phyloP scores from a whole-genome alignment of 352 stramenopile species.

The Globisporangium viniferum region DNA sequence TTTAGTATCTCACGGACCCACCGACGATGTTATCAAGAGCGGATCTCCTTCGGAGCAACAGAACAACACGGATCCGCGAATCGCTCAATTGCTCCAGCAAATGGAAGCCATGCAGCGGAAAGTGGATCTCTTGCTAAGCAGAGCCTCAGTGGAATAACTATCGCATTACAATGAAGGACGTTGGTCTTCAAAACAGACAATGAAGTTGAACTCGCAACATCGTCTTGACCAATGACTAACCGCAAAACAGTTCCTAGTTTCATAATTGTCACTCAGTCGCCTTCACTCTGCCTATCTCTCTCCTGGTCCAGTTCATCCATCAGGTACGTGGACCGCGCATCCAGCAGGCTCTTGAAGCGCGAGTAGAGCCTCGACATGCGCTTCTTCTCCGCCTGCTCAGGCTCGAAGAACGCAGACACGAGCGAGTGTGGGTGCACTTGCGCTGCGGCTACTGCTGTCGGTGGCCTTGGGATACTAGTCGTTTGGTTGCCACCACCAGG shows the following conservation, averaged over 20 bases:
- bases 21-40: not conserved
- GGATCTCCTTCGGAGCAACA: not conserved
- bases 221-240: too few species aligned
- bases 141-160: constrained; percentile 2
- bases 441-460: not conserved
- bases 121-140: constrained; percentile 22
- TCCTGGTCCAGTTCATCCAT: constrained; percentile 7
- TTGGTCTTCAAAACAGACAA: too few species aligned
- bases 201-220: too few species aligned
- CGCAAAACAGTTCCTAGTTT: too few species aligned
- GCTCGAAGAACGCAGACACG: constrained; percentile 33
- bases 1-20: not conserved
- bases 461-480: not conserved
- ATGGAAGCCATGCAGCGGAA: constrained; percentile 20
- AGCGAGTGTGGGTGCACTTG: constrained; percentile 11
- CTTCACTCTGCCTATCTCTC: not conserved
- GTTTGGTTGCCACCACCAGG: not conserved
- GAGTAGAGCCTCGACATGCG: constrained; percentile 59
- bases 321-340: constrained; percentile 31
- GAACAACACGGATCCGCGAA: too few species aligned
- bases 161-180: too few species aligned
- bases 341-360: constrained; percentile 57
- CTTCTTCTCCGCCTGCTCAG: constrained; percentile 49
- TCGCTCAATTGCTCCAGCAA: not conserved
- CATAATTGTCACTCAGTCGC: not conserved